Evolutionary conservation across 208 protist species (phyloP).

Genomic region (Porcisia deanei): DNA sequence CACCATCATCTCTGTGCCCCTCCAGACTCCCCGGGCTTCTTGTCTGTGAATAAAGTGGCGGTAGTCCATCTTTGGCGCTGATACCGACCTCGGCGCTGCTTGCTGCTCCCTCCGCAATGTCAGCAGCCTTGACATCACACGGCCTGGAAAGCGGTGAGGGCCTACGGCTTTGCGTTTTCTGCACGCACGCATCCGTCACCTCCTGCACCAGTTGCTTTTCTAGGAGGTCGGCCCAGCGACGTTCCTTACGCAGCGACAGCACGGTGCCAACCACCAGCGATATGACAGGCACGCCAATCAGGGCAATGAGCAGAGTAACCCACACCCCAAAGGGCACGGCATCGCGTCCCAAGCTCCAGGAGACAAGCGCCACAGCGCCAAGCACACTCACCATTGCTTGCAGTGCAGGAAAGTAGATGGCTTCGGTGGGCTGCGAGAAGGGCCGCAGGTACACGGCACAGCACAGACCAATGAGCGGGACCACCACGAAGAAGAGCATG

Average conservation of each 20-base stretch:
- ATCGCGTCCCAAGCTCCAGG: conserved; percentile 10
- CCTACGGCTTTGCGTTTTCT: background rate
- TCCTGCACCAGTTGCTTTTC: conserved; percentile 38
- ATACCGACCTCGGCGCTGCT: background rate
- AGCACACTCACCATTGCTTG: conserved; percentile 53
- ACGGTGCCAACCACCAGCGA: conserved; percentile 49
- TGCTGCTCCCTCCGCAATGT: background rate
- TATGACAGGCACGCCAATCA: conserved; percentile 46
- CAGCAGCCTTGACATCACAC: background rate
- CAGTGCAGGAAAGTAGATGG: conserved; percentile 40
- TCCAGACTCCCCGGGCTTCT: background rate
- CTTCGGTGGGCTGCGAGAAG: conserved; percentile 59
- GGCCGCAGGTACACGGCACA: conserved; percentile 37
- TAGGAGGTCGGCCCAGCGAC: conserved; percentile 46
- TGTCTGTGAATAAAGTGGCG: background rate
- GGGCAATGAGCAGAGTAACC: conserved; percentile 40
- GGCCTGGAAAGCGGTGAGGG: background rate
- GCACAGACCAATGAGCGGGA: conserved; percentile 40
- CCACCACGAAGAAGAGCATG: conserved; percentile 45
- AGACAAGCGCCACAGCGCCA: conserved; percentile 37
- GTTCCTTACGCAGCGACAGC: conserved; percentile 53
- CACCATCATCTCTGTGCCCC: background rate
- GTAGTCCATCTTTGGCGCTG: background rate
- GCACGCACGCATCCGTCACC: conserved; percentile 12
- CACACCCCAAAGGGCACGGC: conserved; percentile 32